Base-by-base conservation (phyloP, 352 stramenopile species). In the Pseudoperonospora humuli region DNA sequence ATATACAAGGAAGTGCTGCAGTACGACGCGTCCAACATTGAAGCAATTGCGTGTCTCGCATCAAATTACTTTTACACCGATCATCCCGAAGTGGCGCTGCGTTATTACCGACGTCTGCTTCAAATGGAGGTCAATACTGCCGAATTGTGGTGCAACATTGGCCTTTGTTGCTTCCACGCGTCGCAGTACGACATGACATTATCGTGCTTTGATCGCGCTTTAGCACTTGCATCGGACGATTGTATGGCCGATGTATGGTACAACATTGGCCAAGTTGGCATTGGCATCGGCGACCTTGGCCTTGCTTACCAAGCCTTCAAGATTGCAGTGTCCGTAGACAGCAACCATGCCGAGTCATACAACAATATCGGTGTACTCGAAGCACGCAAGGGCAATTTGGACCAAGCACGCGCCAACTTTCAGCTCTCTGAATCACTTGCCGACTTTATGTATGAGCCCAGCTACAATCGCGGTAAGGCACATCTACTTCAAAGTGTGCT, bases 71-170 rank as follows among this genome's bases (percentile, higher is more conserved):
- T 97, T 49, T 97, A 97, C 23, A 26, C 23, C 68, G n/a, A n/a
- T n/a, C n/a, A n/a, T n/a, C n/a, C n/a, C n/a, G n/a, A 96, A 48
- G 74, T 97, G 14, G 83, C 84, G 10, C 62, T 97, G 23, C 23
- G 23, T 26, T 97, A 96, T 73, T 97, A 97, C 54, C 75, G 90
- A 1, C 74, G 90, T 5, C 64, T 97, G 40, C 70, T 97, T 17
- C 85, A 97, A 57, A 96, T 96, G 83, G 88, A 93, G 47, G 80
- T 96, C 21, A 79, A 73, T 45, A 95, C 70, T 42, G 67, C 86
- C 11, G 90, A 97, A 26, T 70, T 97, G 21, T 97, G 92, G 90
- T 95, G 87, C 72, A 97, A 97, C 70, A 71, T 97, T 13, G 90
- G 85, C 0, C 71, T 97, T 97, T 26, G 23, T 7, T 26, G 90